Evolutionary conservation across 2,329 filamentous ascomycete species (phyloP).

Genomic region (Verticillium tricorpus): DNA sequence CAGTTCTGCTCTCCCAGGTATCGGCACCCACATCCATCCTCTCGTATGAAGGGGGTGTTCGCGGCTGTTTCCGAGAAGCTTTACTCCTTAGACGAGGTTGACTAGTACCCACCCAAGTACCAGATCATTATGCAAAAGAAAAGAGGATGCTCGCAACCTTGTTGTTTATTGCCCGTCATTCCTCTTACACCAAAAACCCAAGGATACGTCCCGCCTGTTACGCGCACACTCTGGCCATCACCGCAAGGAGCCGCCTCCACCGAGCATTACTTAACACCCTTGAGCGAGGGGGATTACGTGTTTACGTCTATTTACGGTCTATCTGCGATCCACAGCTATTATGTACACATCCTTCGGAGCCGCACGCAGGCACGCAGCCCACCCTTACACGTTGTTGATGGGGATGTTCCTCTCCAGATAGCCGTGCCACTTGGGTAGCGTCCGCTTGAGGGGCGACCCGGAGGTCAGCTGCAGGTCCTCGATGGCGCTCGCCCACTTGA

Average conservation of each 20-base stretch:
- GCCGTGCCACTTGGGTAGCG: slow-evolving; percentile 46
- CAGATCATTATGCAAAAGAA: too few species aligned
- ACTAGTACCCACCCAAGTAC: too few species aligned
- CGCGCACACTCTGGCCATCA: too few species aligned
- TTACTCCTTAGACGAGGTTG: too few species aligned
- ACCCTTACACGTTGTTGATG: slow-evolving; percentile 12
- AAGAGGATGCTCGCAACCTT: too few species aligned
- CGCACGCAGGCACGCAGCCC: background rate
- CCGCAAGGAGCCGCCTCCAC: background rate
- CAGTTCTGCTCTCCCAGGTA: too few species aligned
- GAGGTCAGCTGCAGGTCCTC: slow-evolving; percentile 49
- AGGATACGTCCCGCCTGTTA: too few species aligned
- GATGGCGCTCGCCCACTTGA: slow-evolving; percentile 60
- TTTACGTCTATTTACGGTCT: background rate
- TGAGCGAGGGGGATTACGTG: background rate
- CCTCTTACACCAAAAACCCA: too few species aligned
- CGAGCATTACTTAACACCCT: background rate
- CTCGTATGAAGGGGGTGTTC: too few species aligned
- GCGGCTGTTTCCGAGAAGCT: too few species aligned
- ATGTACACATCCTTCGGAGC: background rate
- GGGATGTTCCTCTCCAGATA: slow-evolving; percentile 44
- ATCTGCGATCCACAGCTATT: background rate
- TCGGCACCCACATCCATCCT: too few species aligned
- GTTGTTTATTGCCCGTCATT: too few species aligned
- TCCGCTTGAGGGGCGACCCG: slow-evolving; percentile 40